Evolutionary conservation across 495 filamentous ascomycete species (phyloP), one percentile per base, ranked within the genome.

Genomic region (Aspergillus wentii): DNA sequence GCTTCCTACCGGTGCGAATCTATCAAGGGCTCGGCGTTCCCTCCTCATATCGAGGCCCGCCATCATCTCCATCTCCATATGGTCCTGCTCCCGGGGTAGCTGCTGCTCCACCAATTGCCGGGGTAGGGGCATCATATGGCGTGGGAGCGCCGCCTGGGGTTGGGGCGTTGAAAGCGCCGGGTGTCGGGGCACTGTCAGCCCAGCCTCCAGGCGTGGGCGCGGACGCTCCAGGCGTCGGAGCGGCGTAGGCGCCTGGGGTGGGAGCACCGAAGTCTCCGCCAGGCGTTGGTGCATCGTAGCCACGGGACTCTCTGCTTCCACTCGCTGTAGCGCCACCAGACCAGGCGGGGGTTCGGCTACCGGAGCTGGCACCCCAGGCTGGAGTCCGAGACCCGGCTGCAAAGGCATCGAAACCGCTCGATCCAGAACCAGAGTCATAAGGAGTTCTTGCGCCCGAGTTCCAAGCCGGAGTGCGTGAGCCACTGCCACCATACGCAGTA

Each of bases 171-270:
- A 79, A 75, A 7, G 75, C 79, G 29, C 75, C 79, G 34, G 79
- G 78, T 8, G 79, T 83, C 14, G 78, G 78, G 3, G 75, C 76
- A 48, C 75, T 79, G 50, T 78, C 72, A 1, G 81, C 76, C 47
- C 68, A 74, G n/a, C 57, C 69, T 27, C 86, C 83, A 0, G 90
- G 90, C 0, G 90, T 96, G 0, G 89, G 85, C 1, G 87, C 86
- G 27, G 80, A 83, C 39, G 71, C 78, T 22, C 76, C 81, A 0
- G 85, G 84, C 0, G 85, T 89, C 11, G 87, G 84, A 9, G 86
- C 85, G 20, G 49, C 58, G 19, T 66, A 71, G 21, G 61, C 68
- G 8, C 65, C 60, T 0, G 74, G 72, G 0, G 72, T 76, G 26
- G 71, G 70, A 11, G 71, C 74, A 17, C 68, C 67, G 40, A 71